Conservation (phyloP, 805 yeast species). For the Starmerella floris region DNA sequence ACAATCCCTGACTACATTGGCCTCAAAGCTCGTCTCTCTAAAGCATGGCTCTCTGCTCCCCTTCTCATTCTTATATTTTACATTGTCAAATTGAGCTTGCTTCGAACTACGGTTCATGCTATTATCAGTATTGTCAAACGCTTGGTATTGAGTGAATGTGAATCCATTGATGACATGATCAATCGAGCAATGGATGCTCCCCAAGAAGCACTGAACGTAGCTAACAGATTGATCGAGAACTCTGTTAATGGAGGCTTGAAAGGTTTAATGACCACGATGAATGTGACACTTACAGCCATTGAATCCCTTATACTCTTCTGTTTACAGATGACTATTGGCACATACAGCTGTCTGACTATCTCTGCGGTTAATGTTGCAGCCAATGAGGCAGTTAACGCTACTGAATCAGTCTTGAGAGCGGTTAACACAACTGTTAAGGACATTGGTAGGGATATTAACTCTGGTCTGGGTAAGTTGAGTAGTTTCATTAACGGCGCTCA, state of each 20-base stretch:
- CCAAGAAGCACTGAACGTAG: slow-evolving; percentile 40
- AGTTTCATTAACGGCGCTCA: slow-evolving; percentile 43
- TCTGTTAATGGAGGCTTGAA: slow-evolving; percentile 39
- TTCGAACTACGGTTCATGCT: slow-evolving; percentile 35
- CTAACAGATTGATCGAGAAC: slow-evolving; percentile 40
- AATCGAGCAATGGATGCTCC: slow-evolving; percentile 37
- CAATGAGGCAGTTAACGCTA: slow-evolving; percentile 57
- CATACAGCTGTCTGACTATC: slow-evolving; percentile 69
- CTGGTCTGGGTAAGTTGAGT: slow-evolving; percentile 51
- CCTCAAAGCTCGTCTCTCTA: slow-evolving; percentile 26
- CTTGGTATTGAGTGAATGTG: slow-evolving; percentile 36
- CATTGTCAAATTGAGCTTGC: slow-evolving; percentile 46
- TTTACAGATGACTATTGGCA: slow-evolving; percentile 66
- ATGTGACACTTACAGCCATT: slow-evolving; percentile 40
- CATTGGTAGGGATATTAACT: slow-evolving; percentile 49
- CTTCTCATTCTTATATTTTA: slow-evolving; percentile 45
- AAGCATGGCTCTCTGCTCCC: slow-evolving; percentile 41
- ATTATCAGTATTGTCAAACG: slow-evolving; percentile 33
- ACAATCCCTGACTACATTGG: too few relatives aligned
- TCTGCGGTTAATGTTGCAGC: slow-evolving; percentile 63
- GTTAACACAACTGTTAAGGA: slow-evolving; percentile 49
- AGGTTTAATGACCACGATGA: slow-evolving; percentile 34
- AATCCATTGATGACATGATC: slow-evolving; percentile 32
- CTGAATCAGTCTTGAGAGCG: slow-evolving; percentile 44
- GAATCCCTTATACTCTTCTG: slow-evolving; percentile 50